Evolutionary conservation across 2,329 filamentous ascomycete species (phyloP).

Genomic region (Nakataea oryzae): DNA sequence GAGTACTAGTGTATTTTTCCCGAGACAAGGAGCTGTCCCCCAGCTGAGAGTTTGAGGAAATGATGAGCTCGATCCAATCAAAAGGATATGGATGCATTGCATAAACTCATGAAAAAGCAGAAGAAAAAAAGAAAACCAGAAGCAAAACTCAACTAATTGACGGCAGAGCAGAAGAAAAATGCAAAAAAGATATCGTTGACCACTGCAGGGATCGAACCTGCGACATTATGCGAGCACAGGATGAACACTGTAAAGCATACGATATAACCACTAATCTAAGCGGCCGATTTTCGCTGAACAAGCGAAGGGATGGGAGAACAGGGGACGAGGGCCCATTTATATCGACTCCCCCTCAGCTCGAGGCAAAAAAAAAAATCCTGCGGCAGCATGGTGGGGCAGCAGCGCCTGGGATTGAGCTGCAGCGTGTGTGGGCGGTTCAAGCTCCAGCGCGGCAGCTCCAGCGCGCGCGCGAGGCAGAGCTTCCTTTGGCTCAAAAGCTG

Average conservation of each 20-base stretch:
- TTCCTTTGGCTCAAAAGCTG: background rate
- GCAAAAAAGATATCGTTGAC: slow-evolving; percentile 6
- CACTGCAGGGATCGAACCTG: slow-evolving; percentile 17
- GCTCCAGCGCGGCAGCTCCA: background rate
- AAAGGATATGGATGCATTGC: too few relatives aligned
- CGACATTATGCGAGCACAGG: slow-evolving; percentile 14
- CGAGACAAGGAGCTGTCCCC: too few relatives aligned
- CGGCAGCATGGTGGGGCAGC: background rate
- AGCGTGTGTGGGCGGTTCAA: background rate
- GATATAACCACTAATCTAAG: slow-evolving; percentile 14
- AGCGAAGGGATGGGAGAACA: background rate
- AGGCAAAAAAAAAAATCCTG: background rate
- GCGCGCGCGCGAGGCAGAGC: too few relatives aligned
- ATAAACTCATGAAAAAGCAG: background rate
- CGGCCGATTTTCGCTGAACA: slow-evolving; percentile 1
- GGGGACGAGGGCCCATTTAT: background rate
- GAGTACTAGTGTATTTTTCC: too few relatives aligned
- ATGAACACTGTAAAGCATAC: slow-evolving; percentile 14
- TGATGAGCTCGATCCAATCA: too few relatives aligned
- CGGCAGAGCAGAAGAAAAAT: background rate
- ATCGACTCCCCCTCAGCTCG: background rate
- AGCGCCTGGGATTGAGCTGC: background rate
- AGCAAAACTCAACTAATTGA: background rate
- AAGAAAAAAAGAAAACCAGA: slow-evolving; percentile 2
- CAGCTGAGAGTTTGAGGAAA: too few relatives aligned